phyloP scores from a whole-genome alignment of 257 asterid genomes.

The Ehretia macrophylla region DNA sequence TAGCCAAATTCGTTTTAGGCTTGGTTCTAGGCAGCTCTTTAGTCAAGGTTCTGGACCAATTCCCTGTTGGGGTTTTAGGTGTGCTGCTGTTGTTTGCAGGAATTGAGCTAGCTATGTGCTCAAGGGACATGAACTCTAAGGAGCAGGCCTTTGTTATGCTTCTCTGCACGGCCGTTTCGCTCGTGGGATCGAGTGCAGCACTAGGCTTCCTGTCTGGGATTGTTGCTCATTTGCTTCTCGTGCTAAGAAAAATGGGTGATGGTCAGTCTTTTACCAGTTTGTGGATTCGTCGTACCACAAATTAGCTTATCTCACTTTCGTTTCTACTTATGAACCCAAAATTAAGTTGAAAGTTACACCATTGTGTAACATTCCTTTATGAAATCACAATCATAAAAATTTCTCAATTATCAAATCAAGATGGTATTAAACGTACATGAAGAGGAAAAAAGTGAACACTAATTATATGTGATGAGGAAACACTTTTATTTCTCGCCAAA shows the following conservation, averaged over 20 bases:
- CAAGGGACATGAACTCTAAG: constrained; percentile 59
- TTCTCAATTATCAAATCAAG: background rate
- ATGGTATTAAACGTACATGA: background rate
- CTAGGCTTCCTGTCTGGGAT: constrained; percentile 68
- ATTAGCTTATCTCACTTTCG: background rate
- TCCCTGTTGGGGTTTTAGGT: constrained; percentile 68
- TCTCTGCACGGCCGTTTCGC: constrained; percentile 58
- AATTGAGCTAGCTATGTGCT: constrained; percentile 57
- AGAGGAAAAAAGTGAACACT: too few relatives aligned
- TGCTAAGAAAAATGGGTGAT: constrained; percentile 36
- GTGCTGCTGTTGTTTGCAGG: constrained; percentile 72
- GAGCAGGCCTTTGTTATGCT: constrained; percentile 62
- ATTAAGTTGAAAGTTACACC: background rate
- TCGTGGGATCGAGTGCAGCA: constrained; percentile 74
- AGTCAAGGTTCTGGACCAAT: constrained; percentile 51
- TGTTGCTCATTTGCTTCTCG: constrained; percentile 49
- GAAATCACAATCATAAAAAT: background rate
- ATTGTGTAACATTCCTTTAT: background rate
- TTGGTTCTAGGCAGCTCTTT: constrained; percentile 61
- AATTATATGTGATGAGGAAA: background rate
- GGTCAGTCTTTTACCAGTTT: constrained; percentile 22
- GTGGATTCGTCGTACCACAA: constrained; percentile 21
- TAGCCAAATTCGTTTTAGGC: constrained; percentile 54
- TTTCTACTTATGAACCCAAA: background rate
- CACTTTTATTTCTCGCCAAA: background rate